Evolutionary conservation across 805 yeast species (phyloP).

Genomic region (Zygosaccharomyces pseudorouxii): DNA sequence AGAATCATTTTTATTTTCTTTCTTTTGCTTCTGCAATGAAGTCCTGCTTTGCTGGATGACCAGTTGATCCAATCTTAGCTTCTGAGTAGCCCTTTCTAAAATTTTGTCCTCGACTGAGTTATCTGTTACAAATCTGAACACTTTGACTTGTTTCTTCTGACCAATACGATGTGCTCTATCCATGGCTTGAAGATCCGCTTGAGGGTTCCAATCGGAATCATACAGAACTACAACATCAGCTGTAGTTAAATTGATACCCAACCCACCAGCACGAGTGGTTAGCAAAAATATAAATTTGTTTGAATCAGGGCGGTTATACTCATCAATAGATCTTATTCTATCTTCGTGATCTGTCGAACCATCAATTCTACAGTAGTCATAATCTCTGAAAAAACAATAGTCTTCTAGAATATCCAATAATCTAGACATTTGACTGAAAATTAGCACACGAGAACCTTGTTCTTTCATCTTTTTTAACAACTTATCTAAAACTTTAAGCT

Average conservation of each 20-base stretch:
- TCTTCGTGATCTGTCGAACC: constrained; percentile 80
- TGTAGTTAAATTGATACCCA: constrained; percentile 77
- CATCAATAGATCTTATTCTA: constrained; percentile 71
- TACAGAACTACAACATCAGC: constrained; percentile 72
- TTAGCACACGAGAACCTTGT: constrained; percentile 73
- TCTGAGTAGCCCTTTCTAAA: constrained; percentile 75
- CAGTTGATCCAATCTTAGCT: constrained; percentile 70
- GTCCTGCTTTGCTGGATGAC: constrained; percentile 74
- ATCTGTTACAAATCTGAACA: constrained; percentile 71
- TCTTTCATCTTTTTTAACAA: constrained; percentile 54
- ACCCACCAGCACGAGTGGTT: constrained; percentile 87
- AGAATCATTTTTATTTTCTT: constrained; percentile 36
- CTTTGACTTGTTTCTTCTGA: constrained; percentile 78
- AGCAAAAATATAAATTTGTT: constrained; percentile 68
- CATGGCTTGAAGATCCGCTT: constrained; percentile 86
- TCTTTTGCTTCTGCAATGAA: constrained; percentile 21
- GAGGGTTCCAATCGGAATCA: constrained; percentile 88
- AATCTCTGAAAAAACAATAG: constrained; percentile 66
- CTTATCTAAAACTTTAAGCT: constrained; percentile 66
- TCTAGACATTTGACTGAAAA: constrained; percentile 81
- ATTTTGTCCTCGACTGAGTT: constrained; percentile 82
- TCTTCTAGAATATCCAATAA: constrained; percentile 77
- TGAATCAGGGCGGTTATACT: constrained; percentile 69
- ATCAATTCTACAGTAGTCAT: constrained; percentile 72
- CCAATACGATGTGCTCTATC: constrained; percentile 88